Base-by-base conservation (phyloP, 2,329 filamentous ascomycete genomes). In the Paecilomyces formosus region DNA sequence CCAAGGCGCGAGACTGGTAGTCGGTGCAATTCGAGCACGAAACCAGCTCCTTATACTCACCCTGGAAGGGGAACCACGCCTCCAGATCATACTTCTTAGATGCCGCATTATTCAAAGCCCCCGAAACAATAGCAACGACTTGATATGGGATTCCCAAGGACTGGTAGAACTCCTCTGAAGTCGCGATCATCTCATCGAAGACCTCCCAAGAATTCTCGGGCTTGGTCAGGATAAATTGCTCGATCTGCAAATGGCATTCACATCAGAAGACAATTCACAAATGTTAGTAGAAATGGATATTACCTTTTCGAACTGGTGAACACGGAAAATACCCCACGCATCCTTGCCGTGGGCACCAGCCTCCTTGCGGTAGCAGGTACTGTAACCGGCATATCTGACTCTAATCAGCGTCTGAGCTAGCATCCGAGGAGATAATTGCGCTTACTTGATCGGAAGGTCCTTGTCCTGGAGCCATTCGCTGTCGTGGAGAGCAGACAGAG, bases 21-120 rank as follows among this genome's bases (percentile, higher is more conserved):
- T 97, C 93, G 52, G 91, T 96, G 81, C 94, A 99, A 79, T 99
- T 99, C 61, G 91, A 96, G 83, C 92, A 96, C 21, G 90, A 96
- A 55, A 97, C 94, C 28, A 99, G 85, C 79, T 97, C 94, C 79
- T 97, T 97, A 83, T 97, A 99, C 77, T 97, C 94, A 68, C 89
- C 89, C 75, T 97, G 92, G 81, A 89, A 95, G 15, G 91, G 92
- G 75, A 96, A 96, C 90, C 92, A 96, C 2, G 94, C 93, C 74
- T 99, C 94, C 22, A 99, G 82, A 70, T 99, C 94, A 73, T 88
- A 92, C 78, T 99, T 99, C 83, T 96, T 97, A 28, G 90, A 81
- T 3, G 88, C 88, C 1, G 89, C 89, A 67, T 92, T 95, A 78
- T 96, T 96, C 68, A 99, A 79, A 0, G 94, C 94, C 3, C 93